phyloP scores from a whole-genome alignment of 2,329 filamentous ascomycete genomes.

The Colletotrichum higginsianum region DNA sequence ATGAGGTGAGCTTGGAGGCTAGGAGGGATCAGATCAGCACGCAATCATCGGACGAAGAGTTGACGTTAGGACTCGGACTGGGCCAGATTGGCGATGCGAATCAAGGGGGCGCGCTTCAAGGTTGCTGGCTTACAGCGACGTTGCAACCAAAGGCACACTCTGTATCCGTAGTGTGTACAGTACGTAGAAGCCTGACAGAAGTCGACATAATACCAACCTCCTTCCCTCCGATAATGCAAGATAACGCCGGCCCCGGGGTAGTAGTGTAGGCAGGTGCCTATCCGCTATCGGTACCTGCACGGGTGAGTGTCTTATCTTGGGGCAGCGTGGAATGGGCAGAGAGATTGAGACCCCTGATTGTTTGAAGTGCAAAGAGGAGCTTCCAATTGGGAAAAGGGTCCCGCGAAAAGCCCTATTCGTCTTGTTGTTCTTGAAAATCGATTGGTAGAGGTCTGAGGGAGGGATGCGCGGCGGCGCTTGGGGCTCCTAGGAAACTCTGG shows the following conservation, averaged over 20 bases:
- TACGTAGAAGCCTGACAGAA: too few species aligned
- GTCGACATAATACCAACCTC: background rate
- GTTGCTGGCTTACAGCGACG: constrained; percentile 3
- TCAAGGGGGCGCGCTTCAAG: constrained; percentile 14
- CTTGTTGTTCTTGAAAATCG: constrained; percentile 20
- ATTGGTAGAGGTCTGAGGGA: background rate
- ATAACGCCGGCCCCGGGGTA: constrained; percentile 8
- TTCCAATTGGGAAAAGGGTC: constrained; percentile 6
- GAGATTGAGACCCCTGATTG: background rate
- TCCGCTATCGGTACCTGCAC: background rate
- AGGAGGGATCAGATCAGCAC: constrained; percentile 27
- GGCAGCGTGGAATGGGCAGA: background rate
- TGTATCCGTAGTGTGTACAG: too few species aligned
- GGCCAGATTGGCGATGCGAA: constrained; percentile 17
- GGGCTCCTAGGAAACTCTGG: constrained; percentile 6
- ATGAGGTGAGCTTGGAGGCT: constrained; percentile 26
- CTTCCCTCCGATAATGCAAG: constrained; percentile 19
- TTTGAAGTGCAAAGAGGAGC: background rate
- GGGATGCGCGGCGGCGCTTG: constrained; percentile 16
- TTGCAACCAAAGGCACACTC: constrained; percentile 1
- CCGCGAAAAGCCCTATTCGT: constrained; percentile 2
- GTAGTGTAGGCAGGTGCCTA: background rate
- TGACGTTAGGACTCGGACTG: constrained; percentile 28
- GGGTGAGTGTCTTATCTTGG: constrained; percentile 26
- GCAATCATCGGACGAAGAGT: constrained; percentile 35